Base-by-base conservation (phyloP, 495 filamentous ascomycete genomes). In the Daldinia loculata region DNA sequence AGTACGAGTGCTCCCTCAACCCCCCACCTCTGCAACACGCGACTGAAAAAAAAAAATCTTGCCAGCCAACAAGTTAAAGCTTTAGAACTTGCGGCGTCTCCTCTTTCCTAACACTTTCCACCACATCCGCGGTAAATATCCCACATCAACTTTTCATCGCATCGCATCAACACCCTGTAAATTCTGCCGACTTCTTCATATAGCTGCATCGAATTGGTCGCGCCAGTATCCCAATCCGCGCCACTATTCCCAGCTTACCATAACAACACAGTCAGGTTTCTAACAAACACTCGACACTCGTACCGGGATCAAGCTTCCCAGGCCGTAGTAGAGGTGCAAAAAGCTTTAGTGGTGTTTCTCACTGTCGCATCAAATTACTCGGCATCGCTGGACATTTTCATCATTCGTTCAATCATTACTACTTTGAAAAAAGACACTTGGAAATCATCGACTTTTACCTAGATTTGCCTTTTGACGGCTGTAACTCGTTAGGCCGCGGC, bases 11-110 rank as follows among this genome's bases (percentile, higher is more conserved):
- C 63, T 69, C 43, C 59, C 22, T 61, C 36, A 48, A 48, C 61
- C 61, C 70, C 69, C 70, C 70, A 69, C 70, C 70, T 72, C 62
- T 68, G 66, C 70, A 69, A 69, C 65, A 72, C 65, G 70, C 70
- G 67, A 65, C 63, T 72, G 41, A 52, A 71, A 67, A 69, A 69
- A 69, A 69, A 72, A 61, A 24, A 55, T 60, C 50, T 65, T 62
- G 55, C 70, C 48, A 38, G n/a, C 53, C 53, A 67, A 64, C 56
- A 43, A 55, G 62, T 55, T 58, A 71, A 58, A 66, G 53, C 53
- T 65, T 61, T 27, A 2, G 57, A 67, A 48, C 62, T 36, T 61
- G 69, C 69, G 63, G 55, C 32, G 36, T 36, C 52, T 65, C 66
- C 36, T 61, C 57, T 60, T 62, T 36, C 55, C 30, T 36, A 38